Evolutionary conservation across 2,329 filamentous ascomycete genomes (phyloP), one percentile per base, ranked within the genome.

Genomic region (Acarospora socialis): DNA sequence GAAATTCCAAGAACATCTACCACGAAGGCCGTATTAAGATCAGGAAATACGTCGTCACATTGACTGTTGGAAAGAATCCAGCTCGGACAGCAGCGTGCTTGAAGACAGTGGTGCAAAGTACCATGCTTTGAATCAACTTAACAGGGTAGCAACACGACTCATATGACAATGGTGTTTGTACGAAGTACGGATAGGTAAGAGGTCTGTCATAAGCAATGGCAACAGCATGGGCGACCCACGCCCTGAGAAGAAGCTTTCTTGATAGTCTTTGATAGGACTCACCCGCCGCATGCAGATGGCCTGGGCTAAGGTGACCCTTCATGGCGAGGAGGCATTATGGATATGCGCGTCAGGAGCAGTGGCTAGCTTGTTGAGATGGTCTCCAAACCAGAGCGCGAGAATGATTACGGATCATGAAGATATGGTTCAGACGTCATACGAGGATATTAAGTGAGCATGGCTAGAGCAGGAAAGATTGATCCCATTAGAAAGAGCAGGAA

Each of bases 1-100:
- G 23, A 25, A 25, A 25, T 15, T 25, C 23, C 16, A 15, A 25
- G 23, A 25, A 25, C 23, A 25, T 25, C 23, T 25, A 15, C 7
- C 7, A 25, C 7, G 8, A 25, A 25, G 23, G 12, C 7, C 8
- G 16, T 13, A 25, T 25, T n/a, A 25, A 25, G 23, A 25, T 10
- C 7, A 25, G 16, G 7, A 25, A 25, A 25, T 13, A 15, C 8
- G 23, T 5, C 23, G 2, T 10, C 23, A 25, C 16, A 25, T 25
- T 25, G 8, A 25, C 7, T 15, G 16, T 25, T 25, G 7, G 16
- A 25, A 25, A 15, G 4, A 15, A 13, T 25, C 23, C 23, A 13
- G 23, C 23, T 25, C 23, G 8, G 23, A 25, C 23, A 12, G 5
- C 23, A 25, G 7, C 23, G 12, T 25, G 12, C 16, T 25, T 25